Conservation (phyloP, 1,284 basidiomycete species). For the Takashimella koratensis region DNA sequence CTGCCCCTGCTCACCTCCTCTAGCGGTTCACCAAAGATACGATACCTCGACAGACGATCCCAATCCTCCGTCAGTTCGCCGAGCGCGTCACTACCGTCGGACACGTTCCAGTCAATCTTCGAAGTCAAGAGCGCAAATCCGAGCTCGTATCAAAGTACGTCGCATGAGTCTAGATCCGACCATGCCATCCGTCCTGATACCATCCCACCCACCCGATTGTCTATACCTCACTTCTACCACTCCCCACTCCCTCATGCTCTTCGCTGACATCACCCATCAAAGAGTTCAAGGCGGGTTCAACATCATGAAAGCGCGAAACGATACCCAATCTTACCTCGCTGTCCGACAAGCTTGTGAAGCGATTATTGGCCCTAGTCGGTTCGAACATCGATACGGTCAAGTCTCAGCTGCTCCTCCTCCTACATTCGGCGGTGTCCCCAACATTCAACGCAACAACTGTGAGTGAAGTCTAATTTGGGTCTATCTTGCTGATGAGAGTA, state of each 20-base stretch:
- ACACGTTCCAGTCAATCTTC: conserved; percentile 16
- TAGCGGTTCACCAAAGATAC: conserved; percentile 31
- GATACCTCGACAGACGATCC: conserved; percentile 30
- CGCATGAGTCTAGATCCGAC: background rate
- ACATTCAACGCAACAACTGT: background rate
- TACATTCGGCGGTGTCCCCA: conserved; percentile 28
- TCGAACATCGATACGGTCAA: background rate
- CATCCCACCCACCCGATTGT: background rate
- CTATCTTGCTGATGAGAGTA: background rate
- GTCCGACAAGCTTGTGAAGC: conserved; percentile 22
- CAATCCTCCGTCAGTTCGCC: conserved; percentile 27
- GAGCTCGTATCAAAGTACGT: conserved; percentile 38
- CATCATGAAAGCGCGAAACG: conserved; percentile 17
- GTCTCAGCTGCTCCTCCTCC: conserved; percentile 8
- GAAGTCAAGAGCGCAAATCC: conserved; percentile 33
- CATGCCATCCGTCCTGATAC: too few relatives aligned
- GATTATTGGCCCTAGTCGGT: conserved; percentile 4
- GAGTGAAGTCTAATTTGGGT: background rate
- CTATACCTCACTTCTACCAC: too few relatives aligned
- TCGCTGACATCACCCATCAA: background rate
- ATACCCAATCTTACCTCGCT: conserved; percentile 13
- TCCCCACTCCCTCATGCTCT: too few relatives aligned
- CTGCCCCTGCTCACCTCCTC: background rate
- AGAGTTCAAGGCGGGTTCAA: conserved; percentile 26
- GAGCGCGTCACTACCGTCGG: conserved; percentile 19